phyloP scores from a whole-genome alignment of 2,329 filamentous ascomycete species.

The Fusarium pseudonygamai region DNA sequence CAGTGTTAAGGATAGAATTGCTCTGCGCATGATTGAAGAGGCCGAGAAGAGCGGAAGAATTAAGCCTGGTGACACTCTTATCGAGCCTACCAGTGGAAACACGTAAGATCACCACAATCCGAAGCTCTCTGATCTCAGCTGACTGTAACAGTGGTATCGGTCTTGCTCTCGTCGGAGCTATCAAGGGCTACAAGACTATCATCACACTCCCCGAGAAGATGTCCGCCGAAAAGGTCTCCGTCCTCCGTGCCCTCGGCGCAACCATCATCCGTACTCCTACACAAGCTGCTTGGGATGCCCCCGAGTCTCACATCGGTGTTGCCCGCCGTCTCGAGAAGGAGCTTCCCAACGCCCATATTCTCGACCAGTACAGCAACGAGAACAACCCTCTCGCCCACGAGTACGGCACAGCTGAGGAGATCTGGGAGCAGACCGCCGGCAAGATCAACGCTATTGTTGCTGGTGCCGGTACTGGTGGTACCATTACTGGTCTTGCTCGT shows the following conservation, averaged over 20 bases:
- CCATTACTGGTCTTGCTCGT: constrained; percentile 87
- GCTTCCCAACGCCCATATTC: constrained; percentile 94
- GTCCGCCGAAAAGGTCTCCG: constrained; percentile 97
- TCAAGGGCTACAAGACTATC: constrained; percentile 98
- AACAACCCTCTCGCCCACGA: constrained; percentile 97
- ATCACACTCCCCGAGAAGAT: constrained; percentile 99
- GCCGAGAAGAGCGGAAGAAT: constrained; percentile 92
- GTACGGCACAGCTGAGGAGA: constrained; percentile 92
- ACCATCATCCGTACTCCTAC: constrained; percentile 98
- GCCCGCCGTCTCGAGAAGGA: constrained; percentile 91
- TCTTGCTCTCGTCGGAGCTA: constrained; percentile 89
- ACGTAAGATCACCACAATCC: constrained; percentile 61
- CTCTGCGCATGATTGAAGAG: constrained; percentile 95
- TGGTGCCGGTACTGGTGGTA: constrained; percentile 94
- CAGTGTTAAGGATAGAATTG: constrained; percentile 94
- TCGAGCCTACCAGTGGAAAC: constrained; percentile 97
- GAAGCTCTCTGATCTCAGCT: not conserved
- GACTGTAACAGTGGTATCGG: constrained; percentile 75
- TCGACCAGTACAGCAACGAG: constrained; percentile 93
- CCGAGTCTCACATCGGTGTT: constrained; percentile 97
- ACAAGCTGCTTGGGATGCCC: constrained; percentile 91
- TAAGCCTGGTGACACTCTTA: constrained; percentile 95
- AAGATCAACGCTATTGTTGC: constrained; percentile 86
- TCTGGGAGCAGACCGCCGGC: constrained; percentile 90
- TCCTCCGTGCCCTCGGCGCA: constrained; percentile 90